A percentile compares a stretch with the other conserved stretches of the same genome.
Conservation (phyloP, 257 asterid genomes). For the Ehretia macrophylla region DNA sequence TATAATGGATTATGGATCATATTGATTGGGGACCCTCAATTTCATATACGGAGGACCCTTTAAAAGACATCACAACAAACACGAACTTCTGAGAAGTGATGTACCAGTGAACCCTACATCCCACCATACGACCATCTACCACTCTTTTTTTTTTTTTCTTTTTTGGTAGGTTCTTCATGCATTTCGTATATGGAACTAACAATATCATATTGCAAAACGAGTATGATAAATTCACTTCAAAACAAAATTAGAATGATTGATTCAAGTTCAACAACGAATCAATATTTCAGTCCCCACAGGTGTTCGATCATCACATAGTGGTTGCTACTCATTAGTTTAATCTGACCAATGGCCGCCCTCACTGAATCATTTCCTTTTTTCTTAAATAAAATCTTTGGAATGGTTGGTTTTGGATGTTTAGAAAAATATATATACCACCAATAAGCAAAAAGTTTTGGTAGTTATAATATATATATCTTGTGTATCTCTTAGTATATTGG, state of each 20-base stretch:
- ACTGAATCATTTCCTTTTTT: too few relatives aligned
- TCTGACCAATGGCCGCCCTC: not conserved
- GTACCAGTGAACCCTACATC: not conserved
- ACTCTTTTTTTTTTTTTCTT: not conserved
- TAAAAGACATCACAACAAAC: not conserved
- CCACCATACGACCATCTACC: not conserved
- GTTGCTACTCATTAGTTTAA: not conserved
- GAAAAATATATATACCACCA: too few relatives aligned
- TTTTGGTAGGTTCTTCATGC: not conserved
- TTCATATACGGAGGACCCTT: not conserved
- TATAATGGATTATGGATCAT: too few relatives aligned
- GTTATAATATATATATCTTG: too few relatives aligned
- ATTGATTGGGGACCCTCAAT: not conserved
- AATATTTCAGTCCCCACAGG: not conserved
- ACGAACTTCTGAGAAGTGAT: too few relatives aligned
- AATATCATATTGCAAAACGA: too few relatives aligned
- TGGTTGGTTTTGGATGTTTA: too few relatives aligned
- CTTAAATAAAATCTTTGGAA: too few relatives aligned
- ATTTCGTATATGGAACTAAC: not conserved
- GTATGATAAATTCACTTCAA: not conserved
- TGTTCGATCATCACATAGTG: not conserved
- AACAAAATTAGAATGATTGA: not conserved
- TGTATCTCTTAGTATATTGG: too few relatives aligned
- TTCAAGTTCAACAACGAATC: not conserved
- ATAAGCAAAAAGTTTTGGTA: too few relatives aligned